Evolutionary conservation across 768 basidiomycete species (phyloP), one percentile per base, ranked within the genome.

Genomic region (Leccinum rimulosum): DNA sequence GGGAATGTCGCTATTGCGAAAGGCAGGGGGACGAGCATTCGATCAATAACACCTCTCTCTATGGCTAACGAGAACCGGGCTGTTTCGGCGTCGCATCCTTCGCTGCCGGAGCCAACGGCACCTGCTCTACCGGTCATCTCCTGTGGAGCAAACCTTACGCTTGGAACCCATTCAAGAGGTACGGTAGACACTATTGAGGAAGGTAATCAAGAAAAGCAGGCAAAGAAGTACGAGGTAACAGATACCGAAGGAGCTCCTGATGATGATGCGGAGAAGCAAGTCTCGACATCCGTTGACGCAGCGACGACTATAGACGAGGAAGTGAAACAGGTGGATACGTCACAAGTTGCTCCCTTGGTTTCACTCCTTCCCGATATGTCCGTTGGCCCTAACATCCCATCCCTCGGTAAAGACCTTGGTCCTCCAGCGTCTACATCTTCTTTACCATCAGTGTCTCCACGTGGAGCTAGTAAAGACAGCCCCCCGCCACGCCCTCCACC

Each of bases 401-500:
- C 61, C 4, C 49, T 60, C 7, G 61, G 55, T 27, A 66, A 57
- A 47, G 59, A 52, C 17, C 54, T 58, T n/a, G 62, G 57, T 35
- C 57, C 38, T 15, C 60, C 63, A 51, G 9, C 12, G 12, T 47
- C 36, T 14, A 9, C 28, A n/a, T 33, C 65, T 27, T 19, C 56
- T 8, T 45, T 53, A 17, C 40, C 61, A 30, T 2, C 57, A 15
- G 47, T 59, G 33, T 52, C 57, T 8, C 62, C 60, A 38, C 50
- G 25, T 27, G 58, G 53, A 57, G 5, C 22, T n/a, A 62, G 58
- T 5, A 40, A 56, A 5, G 64, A 72, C n/a, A 62, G 51, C 22
- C 60, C 55, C 36, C 70, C 64, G 5, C 64, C 70, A 3, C 30
- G 64, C n/a, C 66, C 66, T 30, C 63, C 66, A 7, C 66, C 66